These are phyloP conservation scores for Lasiosphaeria hispida DNA, from an alignment of 495 filamentous ascomycete genomes.

Conservation along the genomic window DNA sequence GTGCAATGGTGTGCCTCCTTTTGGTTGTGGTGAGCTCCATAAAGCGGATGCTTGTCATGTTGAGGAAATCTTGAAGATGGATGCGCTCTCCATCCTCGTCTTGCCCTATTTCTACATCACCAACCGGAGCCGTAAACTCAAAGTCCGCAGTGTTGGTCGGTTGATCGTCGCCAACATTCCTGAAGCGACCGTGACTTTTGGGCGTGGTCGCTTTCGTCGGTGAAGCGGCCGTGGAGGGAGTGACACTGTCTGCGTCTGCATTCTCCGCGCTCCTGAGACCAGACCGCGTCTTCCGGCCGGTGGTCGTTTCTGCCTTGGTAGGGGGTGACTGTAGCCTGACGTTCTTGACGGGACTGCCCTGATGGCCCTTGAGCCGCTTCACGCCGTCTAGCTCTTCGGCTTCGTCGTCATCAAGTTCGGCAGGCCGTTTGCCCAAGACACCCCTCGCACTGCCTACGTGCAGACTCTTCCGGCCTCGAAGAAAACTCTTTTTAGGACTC, in stretches of 20 bases:
- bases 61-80: constrained; percentile 85
- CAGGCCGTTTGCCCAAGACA: constrained; percentile 70
- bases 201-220: constrained; percentile 52
- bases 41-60: constrained; percentile 93
- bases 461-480: constrained; percentile 71
- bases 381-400: constrained; percentile 60
- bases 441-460: constrained; percentile 73
- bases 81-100: constrained; percentile 63
- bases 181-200: constrained; percentile 49
- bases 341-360: constrained; percentile 76
- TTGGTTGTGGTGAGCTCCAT: constrained; percentile 95
- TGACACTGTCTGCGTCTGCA: constrained; percentile 19
- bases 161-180: constrained; percentile 41
- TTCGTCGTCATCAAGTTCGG: constrained; percentile 71
- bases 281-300: constrained; percentile 55
- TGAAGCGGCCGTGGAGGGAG: constrained; percentile 46
- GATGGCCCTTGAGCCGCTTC: constrained; percentile 66
- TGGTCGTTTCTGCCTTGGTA: constrained; percentile 59
- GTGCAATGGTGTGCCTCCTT: constrained; percentile 76
- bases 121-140: constrained; percentile 35
- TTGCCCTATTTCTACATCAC: constrained; percentile 33
- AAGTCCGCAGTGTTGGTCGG: constrained; percentile 47
- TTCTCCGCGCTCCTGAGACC: constrained; percentile 39
- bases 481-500: constrained; percentile 68
- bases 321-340: constrained; percentile 65